Evolutionary conservation across 208 protist genomes (phyloP).

Genomic region (Trichomonas tenax): DNA sequence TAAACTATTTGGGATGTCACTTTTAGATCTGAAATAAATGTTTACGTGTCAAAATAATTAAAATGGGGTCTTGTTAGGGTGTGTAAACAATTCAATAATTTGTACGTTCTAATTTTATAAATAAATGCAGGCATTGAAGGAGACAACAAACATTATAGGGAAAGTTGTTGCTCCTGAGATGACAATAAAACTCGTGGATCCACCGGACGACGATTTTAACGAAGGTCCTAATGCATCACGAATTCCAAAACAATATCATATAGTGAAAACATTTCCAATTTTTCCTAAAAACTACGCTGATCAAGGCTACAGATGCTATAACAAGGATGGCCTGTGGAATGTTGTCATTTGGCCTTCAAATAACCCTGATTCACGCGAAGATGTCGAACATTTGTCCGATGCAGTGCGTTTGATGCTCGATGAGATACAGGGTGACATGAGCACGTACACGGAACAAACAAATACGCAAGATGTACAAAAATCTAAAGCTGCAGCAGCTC

Average conservation of each 20-base stretch:
- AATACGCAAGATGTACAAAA: slow-evolving; percentile 6
- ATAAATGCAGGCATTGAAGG: background rate
- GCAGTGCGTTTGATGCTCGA: background rate
- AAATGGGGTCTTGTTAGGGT: too few species aligned
- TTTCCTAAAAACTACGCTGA: slow-evolving; percentile 14
- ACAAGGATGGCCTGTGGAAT: background rate
- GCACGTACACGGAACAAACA: background rate
- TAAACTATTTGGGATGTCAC: too few species aligned
- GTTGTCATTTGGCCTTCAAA: slow-evolving; percentile 1
- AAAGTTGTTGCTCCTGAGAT: background rate
- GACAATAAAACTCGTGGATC: background rate
- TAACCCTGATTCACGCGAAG: background rate
- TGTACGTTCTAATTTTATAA: background rate
- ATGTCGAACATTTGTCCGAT: background rate
- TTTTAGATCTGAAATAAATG: too few species aligned
- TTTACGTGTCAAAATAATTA: too few species aligned
- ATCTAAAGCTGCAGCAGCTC: background rate
- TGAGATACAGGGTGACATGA: background rate
- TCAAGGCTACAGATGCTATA: background rate
- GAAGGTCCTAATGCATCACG: background rate
- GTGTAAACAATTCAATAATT: too few species aligned
- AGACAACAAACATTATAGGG: background rate
- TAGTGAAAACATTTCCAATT: background rate
- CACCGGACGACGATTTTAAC: background rate
- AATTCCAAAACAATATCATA: slow-evolving; percentile 20